A percentile compares a stretch with the other conserved stretches of the same genome.
Evolutionary conservation across 2,329 filamentous ascomycete genomes (phyloP).

Genomic region (Exophiala oligosperma): DNA sequence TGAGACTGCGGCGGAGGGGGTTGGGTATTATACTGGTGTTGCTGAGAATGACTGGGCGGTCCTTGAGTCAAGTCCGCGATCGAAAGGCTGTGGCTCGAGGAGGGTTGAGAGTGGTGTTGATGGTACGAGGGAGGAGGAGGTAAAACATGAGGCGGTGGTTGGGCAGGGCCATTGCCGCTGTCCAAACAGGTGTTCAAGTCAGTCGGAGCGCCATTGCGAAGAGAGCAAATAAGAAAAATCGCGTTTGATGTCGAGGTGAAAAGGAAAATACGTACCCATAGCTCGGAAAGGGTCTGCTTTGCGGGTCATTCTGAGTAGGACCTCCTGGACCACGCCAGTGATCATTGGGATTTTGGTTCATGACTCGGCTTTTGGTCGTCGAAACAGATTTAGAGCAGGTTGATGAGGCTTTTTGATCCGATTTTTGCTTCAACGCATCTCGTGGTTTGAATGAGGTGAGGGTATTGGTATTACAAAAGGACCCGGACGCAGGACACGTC

Average conservation of each 20-base stretch:
- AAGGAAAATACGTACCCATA: slow-evolving; percentile 41
- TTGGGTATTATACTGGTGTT: slow-evolving; percentile 45
- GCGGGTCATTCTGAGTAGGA: slow-evolving; percentile 31
- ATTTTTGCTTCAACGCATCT: slow-evolving; percentile 10
- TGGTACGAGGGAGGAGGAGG: slow-evolving; percentile 29
- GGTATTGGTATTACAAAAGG: slow-evolving; percentile 8
- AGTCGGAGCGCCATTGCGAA: slow-evolving; percentile 2
- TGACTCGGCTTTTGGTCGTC: background rate
- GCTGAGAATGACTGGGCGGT: slow-evolving; percentile 41
- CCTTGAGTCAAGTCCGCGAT: slow-evolving; percentile 49
- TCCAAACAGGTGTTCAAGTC: slow-evolving; percentile 6
- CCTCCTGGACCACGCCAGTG: slow-evolving; percentile 44
- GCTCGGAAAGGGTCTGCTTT: slow-evolving; percentile 40
- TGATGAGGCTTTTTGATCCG: background rate
- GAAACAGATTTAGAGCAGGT: background rate
- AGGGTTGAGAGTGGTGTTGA: slow-evolving; percentile 39
- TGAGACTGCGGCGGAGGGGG: slow-evolving; percentile 28
- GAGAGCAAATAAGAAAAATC: background rate
- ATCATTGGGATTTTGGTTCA: slow-evolving; percentile 27
- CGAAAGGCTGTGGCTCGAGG: slow-evolving; percentile 45
- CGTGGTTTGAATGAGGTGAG: slow-evolving; percentile 1
- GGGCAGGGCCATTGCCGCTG: slow-evolving; percentile 39
- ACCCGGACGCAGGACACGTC: background rate
- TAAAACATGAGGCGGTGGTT: slow-evolving; percentile 31
- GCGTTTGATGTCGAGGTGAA: slow-evolving; percentile 5